Percentiles rank a stretch among this genome's conserved stretches.
These are phyloP conservation scores for Cruciata laevipes DNA, from an alignment of 257 asterid genomes.

Conservation along the genomic window DNA sequence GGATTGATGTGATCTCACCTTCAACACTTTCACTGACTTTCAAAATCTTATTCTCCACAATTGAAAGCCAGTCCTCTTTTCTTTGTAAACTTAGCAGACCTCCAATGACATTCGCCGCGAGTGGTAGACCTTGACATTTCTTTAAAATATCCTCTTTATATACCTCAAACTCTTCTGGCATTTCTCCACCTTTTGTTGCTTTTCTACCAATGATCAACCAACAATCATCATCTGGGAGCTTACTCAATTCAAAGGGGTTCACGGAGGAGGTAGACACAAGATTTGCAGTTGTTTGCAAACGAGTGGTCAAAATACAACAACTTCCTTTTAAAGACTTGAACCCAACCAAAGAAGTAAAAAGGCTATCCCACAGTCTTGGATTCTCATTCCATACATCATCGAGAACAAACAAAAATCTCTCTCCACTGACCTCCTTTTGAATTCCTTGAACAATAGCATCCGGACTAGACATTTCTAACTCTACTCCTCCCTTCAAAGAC, in stretches of 20 bases:
- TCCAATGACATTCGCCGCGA: conserved; percentile 17
- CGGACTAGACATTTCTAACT: background rate
- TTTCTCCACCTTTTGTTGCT: background rate
- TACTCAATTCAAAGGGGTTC: background rate
- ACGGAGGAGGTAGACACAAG: background rate
- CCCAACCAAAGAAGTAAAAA: background rate
- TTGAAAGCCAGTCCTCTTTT: conserved; percentile 15
- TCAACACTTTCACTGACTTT: background rate
- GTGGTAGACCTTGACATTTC: conserved; percentile 6
- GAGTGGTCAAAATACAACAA: conserved; percentile 8
- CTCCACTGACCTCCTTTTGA: background rate
- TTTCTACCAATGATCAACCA: conserved; percentile 8
- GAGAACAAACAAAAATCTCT: background rate
- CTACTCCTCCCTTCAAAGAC: background rate
- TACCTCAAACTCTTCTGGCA: background rate
- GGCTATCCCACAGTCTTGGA: background rate
- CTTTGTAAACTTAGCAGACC: conserved; percentile 14
- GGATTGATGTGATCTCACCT: background rate
- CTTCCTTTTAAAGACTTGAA: background rate
- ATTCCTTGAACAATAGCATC: background rate
- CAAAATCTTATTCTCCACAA: conserved; percentile 4
- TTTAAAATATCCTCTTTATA: background rate
- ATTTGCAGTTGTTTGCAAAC: background rate
- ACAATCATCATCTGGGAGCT: conserved; percentile 1
- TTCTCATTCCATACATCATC: background rate